phyloP scores from a whole-genome alignment of 1,284 basidiomycete genomes.

The Xanthoconium separans region DNA sequence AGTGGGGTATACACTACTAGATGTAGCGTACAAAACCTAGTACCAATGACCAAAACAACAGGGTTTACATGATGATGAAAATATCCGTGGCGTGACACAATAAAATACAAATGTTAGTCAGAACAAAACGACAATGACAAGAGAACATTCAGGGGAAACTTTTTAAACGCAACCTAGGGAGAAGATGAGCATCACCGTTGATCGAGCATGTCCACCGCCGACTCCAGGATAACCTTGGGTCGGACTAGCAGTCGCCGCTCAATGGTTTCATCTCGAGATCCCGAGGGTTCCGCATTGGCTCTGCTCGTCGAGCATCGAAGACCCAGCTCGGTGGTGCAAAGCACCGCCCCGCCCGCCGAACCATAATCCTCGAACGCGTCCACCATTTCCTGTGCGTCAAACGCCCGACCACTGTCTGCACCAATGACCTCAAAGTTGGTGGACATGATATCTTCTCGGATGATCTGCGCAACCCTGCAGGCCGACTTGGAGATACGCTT shows the following conservation, averaged over 20 bases:
- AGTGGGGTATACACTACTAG: conserved; percentile 3
- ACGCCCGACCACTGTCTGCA: conserved; percentile 50
- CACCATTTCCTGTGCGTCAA: conserved; percentile 54
- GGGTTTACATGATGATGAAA: conserved; percentile 13
- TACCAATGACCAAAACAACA: conserved; percentile 8
- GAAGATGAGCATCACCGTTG: conserved; percentile 20
- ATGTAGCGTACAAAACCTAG: background rate
- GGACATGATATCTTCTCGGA: conserved; percentile 69
- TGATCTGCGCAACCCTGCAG: conserved; percentile 56
- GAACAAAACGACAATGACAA: conserved; percentile 2
- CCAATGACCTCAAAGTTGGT: conserved; percentile 68
- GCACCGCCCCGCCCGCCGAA: conserved; percentile 47
- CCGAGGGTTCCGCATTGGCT: conserved; percentile 27
- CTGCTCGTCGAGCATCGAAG: conserved; percentile 60
- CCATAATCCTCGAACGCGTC: conserved; percentile 67
- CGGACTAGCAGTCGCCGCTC: conserved; percentile 60
- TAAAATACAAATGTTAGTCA: conserved; percentile 22
- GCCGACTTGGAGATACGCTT: conserved; percentile 61
- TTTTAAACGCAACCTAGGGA: background rate
- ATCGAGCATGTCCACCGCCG: conserved; percentile 59
- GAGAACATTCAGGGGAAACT: background rate
- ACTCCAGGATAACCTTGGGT: conserved; percentile 73
- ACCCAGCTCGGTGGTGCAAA: conserved; percentile 71
- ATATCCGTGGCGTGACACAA: conserved; percentile 10
- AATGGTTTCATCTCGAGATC: conserved; percentile 41